A percentile compares a stretch with the other conserved stretches of the same genome.
Evolutionary conservation across 257 asterid genomes (phyloP).

Genomic region (Penstemon newberryi): DNA sequence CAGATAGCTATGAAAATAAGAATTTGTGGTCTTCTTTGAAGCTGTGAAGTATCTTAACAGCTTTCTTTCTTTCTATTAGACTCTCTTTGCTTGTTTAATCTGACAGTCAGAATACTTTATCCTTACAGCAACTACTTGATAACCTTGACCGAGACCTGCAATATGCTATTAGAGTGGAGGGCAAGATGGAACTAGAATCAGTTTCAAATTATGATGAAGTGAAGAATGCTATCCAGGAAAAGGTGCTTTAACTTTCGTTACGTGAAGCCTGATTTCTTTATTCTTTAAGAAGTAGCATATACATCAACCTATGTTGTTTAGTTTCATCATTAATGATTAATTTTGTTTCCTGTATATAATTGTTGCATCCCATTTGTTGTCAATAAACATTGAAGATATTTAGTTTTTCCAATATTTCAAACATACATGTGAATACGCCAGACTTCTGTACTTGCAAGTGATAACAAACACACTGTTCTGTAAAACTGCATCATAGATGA

Average conservation of each 20-base stretch:
- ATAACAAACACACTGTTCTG: constrained; percentile 9
- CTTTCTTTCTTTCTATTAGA: constrained; percentile 4
- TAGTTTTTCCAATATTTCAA: constrained; percentile 1
- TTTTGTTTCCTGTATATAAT: constrained; percentile 10
- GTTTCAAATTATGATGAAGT: constrained; percentile 86
- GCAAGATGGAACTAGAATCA: constrained; percentile 78
- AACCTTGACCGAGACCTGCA: constrained; percentile 98
- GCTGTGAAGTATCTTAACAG: constrained; percentile 13
- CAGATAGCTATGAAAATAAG: neutral
- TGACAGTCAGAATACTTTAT: constrained; percentile 31
- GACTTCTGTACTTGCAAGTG: constrained; percentile 21
- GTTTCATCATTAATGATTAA: neutral
- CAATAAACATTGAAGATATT: neutral
- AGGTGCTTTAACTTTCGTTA: constrained; percentile 52
- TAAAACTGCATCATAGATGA: constrained; percentile 18
- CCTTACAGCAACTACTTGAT: constrained; percentile 66
- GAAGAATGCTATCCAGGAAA: constrained; percentile 73
- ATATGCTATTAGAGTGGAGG: constrained; percentile 92
- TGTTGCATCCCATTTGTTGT: constrained; percentile 20
- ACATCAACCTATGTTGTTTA: neutral
- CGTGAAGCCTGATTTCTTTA: constrained; percentile 24
- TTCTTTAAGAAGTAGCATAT: constrained; percentile 16
- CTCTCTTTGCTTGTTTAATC: constrained; percentile 15
- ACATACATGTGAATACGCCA: neutral
- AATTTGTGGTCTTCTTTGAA: constrained; percentile 15